phyloP scores from a whole-genome alignment of 495 filamentous ascomycete species.

The Penicillium canariense region DNA sequence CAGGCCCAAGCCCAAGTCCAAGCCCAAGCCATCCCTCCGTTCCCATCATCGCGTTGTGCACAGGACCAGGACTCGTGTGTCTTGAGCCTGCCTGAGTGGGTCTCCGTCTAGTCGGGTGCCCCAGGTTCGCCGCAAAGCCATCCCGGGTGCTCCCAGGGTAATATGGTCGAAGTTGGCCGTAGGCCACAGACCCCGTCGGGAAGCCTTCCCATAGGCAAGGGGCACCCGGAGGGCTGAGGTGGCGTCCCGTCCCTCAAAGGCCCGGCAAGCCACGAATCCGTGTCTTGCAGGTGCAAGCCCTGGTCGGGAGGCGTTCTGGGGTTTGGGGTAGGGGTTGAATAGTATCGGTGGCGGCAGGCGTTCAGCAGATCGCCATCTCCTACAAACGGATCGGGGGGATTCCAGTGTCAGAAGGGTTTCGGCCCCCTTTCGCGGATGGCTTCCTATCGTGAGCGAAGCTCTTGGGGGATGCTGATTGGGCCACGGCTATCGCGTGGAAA shows the following conservation, averaged over 20 bases:
- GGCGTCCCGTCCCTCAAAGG: not conserved
- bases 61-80: no score
- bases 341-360: not conserved
- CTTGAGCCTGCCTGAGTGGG: no score
- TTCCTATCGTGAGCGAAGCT: constrained; percentile 5
- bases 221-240: no score
- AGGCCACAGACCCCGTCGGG: constrained; percentile 24
- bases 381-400: not conserved
- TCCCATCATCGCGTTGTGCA: not conserved
- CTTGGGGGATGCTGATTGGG: constrained; percentile 12
- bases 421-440: not conserved
- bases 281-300: not conserved
- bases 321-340: not conserved
- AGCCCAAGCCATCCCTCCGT: not conserved
- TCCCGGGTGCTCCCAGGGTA: not conserved
- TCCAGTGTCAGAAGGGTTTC: no score
- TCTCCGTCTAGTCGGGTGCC: no score
- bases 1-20: no score
- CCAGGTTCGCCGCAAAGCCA: not conserved
- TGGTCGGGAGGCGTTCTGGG: constrained; percentile 1
- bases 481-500: constrained; percentile 18
- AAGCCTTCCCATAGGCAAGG: constrained; percentile 18
- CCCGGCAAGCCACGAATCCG: constrained; percentile 2
- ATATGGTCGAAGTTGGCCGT: not conserved
- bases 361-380: not conserved